These are phyloP conservation scores for Zelopaecilomyces penicillatus DNA, from an alignment of 2,329 filamentous ascomycete species.

Conservation along the genomic window DNA sequence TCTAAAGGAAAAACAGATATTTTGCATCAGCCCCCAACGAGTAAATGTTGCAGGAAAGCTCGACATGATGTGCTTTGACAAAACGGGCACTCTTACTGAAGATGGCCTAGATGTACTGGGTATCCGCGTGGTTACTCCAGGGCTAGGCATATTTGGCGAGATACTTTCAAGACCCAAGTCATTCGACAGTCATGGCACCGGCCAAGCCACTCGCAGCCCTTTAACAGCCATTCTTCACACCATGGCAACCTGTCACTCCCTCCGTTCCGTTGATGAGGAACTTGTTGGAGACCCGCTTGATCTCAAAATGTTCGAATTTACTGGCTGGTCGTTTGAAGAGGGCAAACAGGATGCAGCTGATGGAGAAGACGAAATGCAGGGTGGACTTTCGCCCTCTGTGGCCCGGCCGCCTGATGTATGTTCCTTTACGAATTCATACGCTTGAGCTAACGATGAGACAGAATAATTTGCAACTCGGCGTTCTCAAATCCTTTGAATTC, in stretches of 20 bases:
- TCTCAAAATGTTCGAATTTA: conserved; percentile 98
- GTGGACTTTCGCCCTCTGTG: conserved; percentile 75
- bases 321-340: conserved; percentile 86
- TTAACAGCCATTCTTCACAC: conserved; percentile 67
- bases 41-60: conserved; percentile 96
- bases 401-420: conserved; percentile 63
- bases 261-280: conserved; percentile 78
- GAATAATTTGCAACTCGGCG: conserved; percentile 71
- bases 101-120: conserved; percentile 92
- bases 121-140: conserved; percentile 65
- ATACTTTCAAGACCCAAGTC: conserved; percentile 58
- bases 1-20: conserved; percentile 83
- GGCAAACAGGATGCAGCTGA: conserved; percentile 60
- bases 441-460: conserved; percentile 14
- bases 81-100: conserved; percentile 96
- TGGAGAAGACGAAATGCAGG: conserved; percentile 64
- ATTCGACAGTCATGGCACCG: conserved; percentile 40
- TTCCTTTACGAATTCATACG: conserved; percentile 13
- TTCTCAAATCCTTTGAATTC: conserved; percentile 88
- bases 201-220: conserved; percentile 21
- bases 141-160: conserved; percentile 60
- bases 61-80: conserved; percentile 96
- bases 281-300: conserved; percentile 90
- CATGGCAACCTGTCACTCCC: conserved; percentile 95
- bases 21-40: conserved; percentile 94